Base-by-base conservation (phyloP, 768 basidiomycete species). In the Phlebiopsis gigantea region DNA sequence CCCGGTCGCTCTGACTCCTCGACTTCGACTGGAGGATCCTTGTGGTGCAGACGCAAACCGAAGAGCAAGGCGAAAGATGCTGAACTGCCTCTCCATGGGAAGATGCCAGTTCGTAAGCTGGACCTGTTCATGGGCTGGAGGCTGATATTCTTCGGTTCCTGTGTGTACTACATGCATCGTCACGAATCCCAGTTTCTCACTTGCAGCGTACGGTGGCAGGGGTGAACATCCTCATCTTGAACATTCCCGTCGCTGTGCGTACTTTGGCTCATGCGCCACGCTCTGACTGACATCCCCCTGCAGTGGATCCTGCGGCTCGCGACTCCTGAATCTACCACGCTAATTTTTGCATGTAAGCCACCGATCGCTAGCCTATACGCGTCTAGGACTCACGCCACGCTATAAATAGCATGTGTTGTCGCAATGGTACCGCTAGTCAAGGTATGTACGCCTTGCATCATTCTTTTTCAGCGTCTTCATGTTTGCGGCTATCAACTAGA, bases 371-470 rank as follows among this genome's bases (percentile, higher is more conserved):
- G 30, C 43, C 19, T 12, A n/a, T n/a, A n/a, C n/a, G n/a, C n/a
- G n/a, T n/a, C n/a, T 26, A 30, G 39, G 10, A 46, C 29, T 39
- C 44, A 31, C 57, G 28, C 59, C 17, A 39, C 34, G 12, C 34
- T 9, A 17, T 17, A 39, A 12, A 39, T 9, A 89, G 87, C 83
- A 53, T 86, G 79, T 58, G 75, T 85, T 60, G 70, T 89, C 25
- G 79, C 87, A 9, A 80, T 93, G 69, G 79, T 92, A 25, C 92
- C 91, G 3, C 77, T 92, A 26, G 89, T 91, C 49, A 85, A 87
- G 72, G 87, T 87, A 61, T 14, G 70, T 53, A 22, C 25, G 4
- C 34, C 12, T 1, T 31, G 4, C 17, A 34, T 42, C 44, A 4
- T 19, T 9, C 34, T 39, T n/a, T n/a, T n/a, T 12, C 34, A 9